phyloP scores from a whole-genome alignment of 768 basidiomycete species.

The Russula sp. region DNA sequence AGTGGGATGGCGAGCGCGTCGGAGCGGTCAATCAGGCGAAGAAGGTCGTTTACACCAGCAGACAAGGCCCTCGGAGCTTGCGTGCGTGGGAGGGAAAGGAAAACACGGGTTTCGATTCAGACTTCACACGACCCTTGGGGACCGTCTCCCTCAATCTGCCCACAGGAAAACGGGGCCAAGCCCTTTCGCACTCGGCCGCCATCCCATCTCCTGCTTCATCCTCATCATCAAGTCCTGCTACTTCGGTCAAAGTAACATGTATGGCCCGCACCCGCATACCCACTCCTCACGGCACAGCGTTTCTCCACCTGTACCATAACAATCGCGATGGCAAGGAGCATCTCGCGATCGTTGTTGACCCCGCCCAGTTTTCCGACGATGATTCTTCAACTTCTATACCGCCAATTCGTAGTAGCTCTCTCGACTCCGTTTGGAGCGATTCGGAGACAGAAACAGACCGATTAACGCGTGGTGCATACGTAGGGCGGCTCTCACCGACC shows the following conservation, averaged over 20 bases:
- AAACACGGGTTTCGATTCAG: conserved; percentile 36
- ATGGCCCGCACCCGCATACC: conserved; percentile 97
- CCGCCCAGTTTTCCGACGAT: conserved; percentile 66
- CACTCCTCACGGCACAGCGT: conserved; percentile 88
- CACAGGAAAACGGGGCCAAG: conserved; percentile 33
- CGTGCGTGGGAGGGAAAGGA: conserved; percentile 49
- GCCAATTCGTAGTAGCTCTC: conserved; percentile 65
- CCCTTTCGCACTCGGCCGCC: conserved; percentile 4
- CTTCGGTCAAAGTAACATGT: conserved; percentile 69
- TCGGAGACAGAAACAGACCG: conserved; percentile 91
- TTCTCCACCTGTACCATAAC: conserved; percentile 94
- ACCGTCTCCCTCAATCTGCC: conserved; percentile 32
- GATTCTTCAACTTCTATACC: conserved; percentile 31
- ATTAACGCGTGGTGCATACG: conserved; percentile 87
- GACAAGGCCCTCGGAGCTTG: conserved; percentile 65
- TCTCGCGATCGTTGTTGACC: conserved; percentile 89
- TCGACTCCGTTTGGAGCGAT: conserved; percentile 80
- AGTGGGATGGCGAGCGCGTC: conserved; percentile 41
- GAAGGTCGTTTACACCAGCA: conserved; percentile 57
- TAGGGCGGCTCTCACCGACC: conserved; percentile 66
- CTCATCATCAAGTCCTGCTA: conserved; percentile 15
- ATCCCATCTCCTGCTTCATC: conserved; percentile 12
- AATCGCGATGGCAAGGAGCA: conserved; percentile 91
- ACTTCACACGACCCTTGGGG: conserved; percentile 32
- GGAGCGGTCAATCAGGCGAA: conserved; percentile 35